Evolutionary conservation across 1,284 basidiomycete species (phyloP).

Genomic region (Ceratobasidium sp.): DNA sequence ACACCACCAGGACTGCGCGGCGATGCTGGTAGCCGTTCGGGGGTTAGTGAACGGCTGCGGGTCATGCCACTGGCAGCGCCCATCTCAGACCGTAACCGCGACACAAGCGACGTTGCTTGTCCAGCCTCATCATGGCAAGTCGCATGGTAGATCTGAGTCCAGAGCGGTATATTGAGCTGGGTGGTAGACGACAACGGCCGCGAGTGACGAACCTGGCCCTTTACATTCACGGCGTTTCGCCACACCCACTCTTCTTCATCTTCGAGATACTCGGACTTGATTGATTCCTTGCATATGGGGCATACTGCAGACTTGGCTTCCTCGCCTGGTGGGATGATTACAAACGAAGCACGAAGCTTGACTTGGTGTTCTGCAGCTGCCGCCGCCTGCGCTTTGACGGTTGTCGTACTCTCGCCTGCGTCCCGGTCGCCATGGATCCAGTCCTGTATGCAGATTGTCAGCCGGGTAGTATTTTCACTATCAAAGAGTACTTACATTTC

Average conservation of each 20-base stretch:
- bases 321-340: slow-evolving; percentile 88
- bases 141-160: slow-evolving; percentile 82
- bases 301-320: slow-evolving; percentile 85
- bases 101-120: slow-evolving; percentile 59
- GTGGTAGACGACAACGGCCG: neutral
- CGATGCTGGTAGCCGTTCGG: slow-evolving; percentile 60
- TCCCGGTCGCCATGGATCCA: slow-evolving; percentile 78
- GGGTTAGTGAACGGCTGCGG: slow-evolving; percentile 75
- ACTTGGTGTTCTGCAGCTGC: slow-evolving; percentile 78
- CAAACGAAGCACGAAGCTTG: slow-evolving; percentile 79
- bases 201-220: slow-evolving; percentile 72
- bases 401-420: slow-evolving; percentile 54
- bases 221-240: slow-evolving; percentile 87
- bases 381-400: slow-evolving; percentile 63
- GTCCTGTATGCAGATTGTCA: slow-evolving; percentile 64
- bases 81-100: slow-evolving; percentile 68
- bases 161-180: slow-evolving; percentile 20
- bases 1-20: slow-evolving; percentile 49
- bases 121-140: slow-evolving; percentile 87
- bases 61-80: slow-evolving; percentile 59
- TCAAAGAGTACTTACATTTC: slow-evolving; percentile 72
- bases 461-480: slow-evolving; percentile 47
- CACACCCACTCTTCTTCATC: slow-evolving; percentile 99
- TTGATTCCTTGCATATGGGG: slow-evolving; percentile 95
- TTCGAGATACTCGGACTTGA: slow-evolving; percentile 93